Evolutionary conservation across 768 basidiomycete species (phyloP).

Genomic region (Leccinum sublutescens): DNA sequence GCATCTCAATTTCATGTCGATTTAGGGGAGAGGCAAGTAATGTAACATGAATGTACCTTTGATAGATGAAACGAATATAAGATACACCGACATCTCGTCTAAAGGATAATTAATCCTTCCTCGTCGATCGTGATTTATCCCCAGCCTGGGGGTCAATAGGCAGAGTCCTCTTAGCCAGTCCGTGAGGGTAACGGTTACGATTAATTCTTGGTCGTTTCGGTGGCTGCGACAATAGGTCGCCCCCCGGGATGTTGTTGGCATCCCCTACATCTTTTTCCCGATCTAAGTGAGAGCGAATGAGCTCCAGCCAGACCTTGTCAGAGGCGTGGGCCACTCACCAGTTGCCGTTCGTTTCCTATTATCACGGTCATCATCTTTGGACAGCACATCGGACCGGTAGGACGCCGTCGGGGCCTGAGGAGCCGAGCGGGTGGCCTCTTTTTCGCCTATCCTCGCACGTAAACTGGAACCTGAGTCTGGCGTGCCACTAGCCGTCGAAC

Average conservation of each 20-base stretch:
- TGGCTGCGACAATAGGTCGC: slow-evolving; percentile 41
- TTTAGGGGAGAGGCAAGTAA: slow-evolving; percentile 17
- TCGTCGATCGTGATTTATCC: slow-evolving; percentile 51
- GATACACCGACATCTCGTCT: slow-evolving; percentile 10
- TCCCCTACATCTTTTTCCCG: slow-evolving; percentile 59
- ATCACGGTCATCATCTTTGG: slow-evolving; percentile 66
- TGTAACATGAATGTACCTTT: slow-evolving; percentile 11
- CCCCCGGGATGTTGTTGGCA: slow-evolving; percentile 32
- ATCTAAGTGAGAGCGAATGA: slow-evolving; percentile 38
- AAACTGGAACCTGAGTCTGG: slow-evolving; percentile 38
- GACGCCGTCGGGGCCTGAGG: slow-evolving; percentile 41
- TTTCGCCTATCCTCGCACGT: slow-evolving; percentile 61
- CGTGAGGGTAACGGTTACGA: slow-evolving; percentile 51
- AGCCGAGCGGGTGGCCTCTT: slow-evolving; percentile 43
- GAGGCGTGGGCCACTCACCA: slow-evolving; percentile 42
- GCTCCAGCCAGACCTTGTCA: background rate
- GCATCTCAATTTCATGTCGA: slow-evolving; percentile 8
- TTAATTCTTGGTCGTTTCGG: slow-evolving; percentile 62
- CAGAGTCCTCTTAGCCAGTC: slow-evolving; percentile 55
- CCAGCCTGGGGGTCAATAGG: slow-evolving; percentile 61
- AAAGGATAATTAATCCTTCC: slow-evolving; percentile 47
- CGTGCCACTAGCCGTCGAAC: slow-evolving; percentile 17
- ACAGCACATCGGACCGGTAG: slow-evolving; percentile 44
- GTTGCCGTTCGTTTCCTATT: slow-evolving; percentile 65
- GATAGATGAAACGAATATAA: slow-evolving; percentile 10